Percentiles rank a stretch among this genome's conserved stretches.
These are phyloP conservation scores for Hygrophorus russula DNA, from an alignment of 768 basidiomycete genomes.

Conservation along the genomic window DNA sequence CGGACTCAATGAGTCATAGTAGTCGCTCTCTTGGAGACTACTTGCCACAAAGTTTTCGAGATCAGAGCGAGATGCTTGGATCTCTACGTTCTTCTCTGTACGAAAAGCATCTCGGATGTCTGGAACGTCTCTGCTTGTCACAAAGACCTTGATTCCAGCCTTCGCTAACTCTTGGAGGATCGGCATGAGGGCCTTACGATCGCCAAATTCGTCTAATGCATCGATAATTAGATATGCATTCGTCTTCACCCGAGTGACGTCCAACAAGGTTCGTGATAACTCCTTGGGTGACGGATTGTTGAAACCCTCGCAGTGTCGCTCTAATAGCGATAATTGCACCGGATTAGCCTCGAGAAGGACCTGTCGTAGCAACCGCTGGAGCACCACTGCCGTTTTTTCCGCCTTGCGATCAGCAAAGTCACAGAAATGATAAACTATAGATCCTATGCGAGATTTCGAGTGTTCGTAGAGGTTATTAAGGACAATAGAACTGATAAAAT, in stretches of 20 bases:
- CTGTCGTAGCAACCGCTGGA: conserved; percentile 6
- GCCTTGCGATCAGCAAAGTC: conserved; percentile 7
- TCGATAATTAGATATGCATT: conserved; percentile 6
- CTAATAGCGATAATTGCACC: conserved; percentile 5
- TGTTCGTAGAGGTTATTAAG: conserved; percentile 5
- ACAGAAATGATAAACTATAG: conserved; percentile 6
- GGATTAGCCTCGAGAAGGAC: conserved; percentile 3
- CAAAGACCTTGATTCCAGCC: conserved; percentile 5
- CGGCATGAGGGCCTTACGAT: conserved; percentile 6
- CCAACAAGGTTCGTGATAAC: conserved; percentile 1
- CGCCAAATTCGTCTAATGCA: conserved; percentile 7
- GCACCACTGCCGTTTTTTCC: conserved; percentile 1
- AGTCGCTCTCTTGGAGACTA: conserved; percentile 5
- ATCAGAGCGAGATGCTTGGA: conserved; percentile 6
- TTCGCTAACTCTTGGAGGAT: conserved; percentile 4
- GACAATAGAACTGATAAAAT: conserved; percentile 5
- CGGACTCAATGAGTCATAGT: not conserved
- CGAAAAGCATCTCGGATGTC: conserved; percentile 6
- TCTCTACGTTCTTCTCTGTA: conserved; percentile 3
- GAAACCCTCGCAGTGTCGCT: conserved; percentile 7
- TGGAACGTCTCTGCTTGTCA: conserved; percentile 7
- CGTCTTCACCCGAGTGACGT: conserved; percentile 3
- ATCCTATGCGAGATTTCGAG: not conserved
- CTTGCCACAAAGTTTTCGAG: conserved; percentile 6
- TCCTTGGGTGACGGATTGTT: conserved; percentile 6